Evolutionary conservation across 2,329 filamentous ascomycete species (phyloP).

Genomic region (Calonectria pseudoturangicola): DNA sequence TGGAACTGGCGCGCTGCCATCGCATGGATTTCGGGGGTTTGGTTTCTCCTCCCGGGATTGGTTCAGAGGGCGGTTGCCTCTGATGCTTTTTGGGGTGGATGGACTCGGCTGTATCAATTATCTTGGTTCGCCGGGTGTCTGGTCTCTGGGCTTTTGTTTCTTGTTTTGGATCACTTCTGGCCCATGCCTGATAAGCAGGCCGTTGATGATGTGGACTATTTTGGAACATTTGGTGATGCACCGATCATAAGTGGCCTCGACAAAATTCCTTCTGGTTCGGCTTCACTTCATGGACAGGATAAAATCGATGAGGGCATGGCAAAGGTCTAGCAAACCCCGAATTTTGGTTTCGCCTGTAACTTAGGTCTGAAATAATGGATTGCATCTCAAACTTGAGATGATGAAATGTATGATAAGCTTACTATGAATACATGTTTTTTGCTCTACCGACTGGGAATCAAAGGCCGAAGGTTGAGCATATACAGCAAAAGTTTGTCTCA

Average conservation of each 20-base stretch:
- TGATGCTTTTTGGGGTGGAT: conserved; percentile 42
- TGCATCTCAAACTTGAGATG: too few relatives aligned
- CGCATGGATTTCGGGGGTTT: conserved; percentile 41
- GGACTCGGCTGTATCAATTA: conserved; percentile 55
- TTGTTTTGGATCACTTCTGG: conserved; percentile 44
- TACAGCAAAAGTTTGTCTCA: too few relatives aligned
- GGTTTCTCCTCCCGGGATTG: conserved; percentile 51
- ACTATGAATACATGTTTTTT: too few relatives aligned
- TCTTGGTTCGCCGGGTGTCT: conserved; percentile 49
- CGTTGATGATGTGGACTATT: conserved; percentile 54
- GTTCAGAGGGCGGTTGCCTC: conserved; percentile 48
- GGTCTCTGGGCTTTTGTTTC: conserved; percentile 46
- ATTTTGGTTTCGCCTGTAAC: not conserved
- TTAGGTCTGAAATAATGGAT: not conserved
- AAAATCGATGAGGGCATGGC: not conserved
- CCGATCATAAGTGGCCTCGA: conserved; percentile 16
- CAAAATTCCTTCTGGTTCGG: not conserved
- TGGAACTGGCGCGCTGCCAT: conserved; percentile 49
- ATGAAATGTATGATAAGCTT: too few relatives aligned
- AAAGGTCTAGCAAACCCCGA: not conserved
- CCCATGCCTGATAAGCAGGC: conserved; percentile 46
- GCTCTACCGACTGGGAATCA: too few relatives aligned
- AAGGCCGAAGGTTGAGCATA: too few relatives aligned
- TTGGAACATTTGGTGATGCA: conserved; percentile 51
- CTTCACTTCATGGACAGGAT: not conserved